phyloP scores from a whole-genome alignment of 2,329 filamentous ascomycete genomes.

The Clarireedia sp. region DNA sequence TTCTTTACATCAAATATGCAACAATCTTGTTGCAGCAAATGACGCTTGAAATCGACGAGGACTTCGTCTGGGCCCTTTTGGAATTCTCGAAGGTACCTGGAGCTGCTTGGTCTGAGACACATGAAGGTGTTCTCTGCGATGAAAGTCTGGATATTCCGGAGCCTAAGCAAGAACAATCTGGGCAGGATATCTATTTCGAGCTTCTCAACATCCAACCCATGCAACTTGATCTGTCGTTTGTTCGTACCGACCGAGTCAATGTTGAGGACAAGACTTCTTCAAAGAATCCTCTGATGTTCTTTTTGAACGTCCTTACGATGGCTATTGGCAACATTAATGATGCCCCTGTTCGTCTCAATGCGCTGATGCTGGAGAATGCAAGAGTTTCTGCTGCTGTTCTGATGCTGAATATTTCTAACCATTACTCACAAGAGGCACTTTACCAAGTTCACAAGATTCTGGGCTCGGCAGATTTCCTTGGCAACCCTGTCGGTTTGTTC shows the following conservation, averaged over 20 bases:
- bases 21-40: slow-evolving; percentile 92
- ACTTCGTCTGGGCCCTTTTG: slow-evolving; percentile 92
- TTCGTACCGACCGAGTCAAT: slow-evolving; percentile 92
- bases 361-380: slow-evolving; percentile 89
- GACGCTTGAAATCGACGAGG: slow-evolving; percentile 95
- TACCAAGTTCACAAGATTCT: slow-evolving; percentile 97
- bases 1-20: slow-evolving; percentile 97
- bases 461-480: slow-evolving; percentile 93
- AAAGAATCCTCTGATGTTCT: slow-evolving; percentile 94
- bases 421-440: slow-evolving; percentile 94
- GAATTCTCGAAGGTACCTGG: slow-evolving; percentile 93
- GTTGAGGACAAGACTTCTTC: slow-evolving; percentile 89
- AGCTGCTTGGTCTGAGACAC: slow-evolving; percentile 71
- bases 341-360: slow-evolving; percentile 87
- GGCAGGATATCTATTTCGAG: slow-evolving; percentile 97
- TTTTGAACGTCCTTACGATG: slow-evolving; percentile 98
- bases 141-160: slow-evolving; percentile 88
- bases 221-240: slow-evolving; percentile 95
- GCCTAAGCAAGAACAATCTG: slow-evolving; percentile 72
- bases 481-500: slow-evolving; percentile 95
- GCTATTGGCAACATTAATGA: slow-evolving; percentile 99
- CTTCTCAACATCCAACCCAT: slow-evolving; percentile 94
- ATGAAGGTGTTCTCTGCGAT: slow-evolving; percentile 79
- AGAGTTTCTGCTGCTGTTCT: slow-evolving; percentile 80
- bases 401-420: slow-evolving; percentile 77